Base-by-base conservation (phyloP, 1,284 basidiomycete species). In the Tremellales sp. region DNA sequence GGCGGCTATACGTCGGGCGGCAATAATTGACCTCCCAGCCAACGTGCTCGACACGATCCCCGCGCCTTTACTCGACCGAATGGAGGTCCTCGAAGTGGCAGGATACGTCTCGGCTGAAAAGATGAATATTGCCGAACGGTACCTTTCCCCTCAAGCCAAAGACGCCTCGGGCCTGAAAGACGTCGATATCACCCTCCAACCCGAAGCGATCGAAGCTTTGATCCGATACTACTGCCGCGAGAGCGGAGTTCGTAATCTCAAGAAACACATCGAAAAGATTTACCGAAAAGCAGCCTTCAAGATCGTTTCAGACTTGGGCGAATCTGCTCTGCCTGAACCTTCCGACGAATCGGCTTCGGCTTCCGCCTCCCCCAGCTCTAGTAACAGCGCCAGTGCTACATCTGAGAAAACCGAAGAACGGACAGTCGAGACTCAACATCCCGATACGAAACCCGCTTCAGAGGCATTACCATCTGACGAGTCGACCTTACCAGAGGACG, bases 81-180 rank as follows among this genome's bases (percentile, higher is more conserved):
- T 93, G 89, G 96, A 98, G 71, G 91, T 98, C 1, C 83, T 99
- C 48, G 91, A 97, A 77, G 91, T 98, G 24, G 87, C 84, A 53
- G 91, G 92, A 15, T 99, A 99, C 71, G 94, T 97, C 21, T 87
- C 90, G 0, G 94, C 97, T 64, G 93, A 98, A 77, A 98, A 98
- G 78, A 79, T 85, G 19, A 85, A 86, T 54, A 98, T 98, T 59
- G 96, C 94, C 2, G 83, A 86, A 31, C 82, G 83, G 65, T 99
- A 97, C 73, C 82, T 99, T 3, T 87, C 84, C 3, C 96, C 94
- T 25, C 91, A 97, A 74, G 94, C 93, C 11, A 93, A 87, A 78
- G 90, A 93, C 62, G 83, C 87, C 3, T 85, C 86, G 13, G 94
- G 94, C 21, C 78, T 98, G 36, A 86, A 85, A 67, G 80, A 84